Conservation (phyloP, 2,329 filamentous ascomycete species). For the Colletotrichum eremochloae region DNA sequence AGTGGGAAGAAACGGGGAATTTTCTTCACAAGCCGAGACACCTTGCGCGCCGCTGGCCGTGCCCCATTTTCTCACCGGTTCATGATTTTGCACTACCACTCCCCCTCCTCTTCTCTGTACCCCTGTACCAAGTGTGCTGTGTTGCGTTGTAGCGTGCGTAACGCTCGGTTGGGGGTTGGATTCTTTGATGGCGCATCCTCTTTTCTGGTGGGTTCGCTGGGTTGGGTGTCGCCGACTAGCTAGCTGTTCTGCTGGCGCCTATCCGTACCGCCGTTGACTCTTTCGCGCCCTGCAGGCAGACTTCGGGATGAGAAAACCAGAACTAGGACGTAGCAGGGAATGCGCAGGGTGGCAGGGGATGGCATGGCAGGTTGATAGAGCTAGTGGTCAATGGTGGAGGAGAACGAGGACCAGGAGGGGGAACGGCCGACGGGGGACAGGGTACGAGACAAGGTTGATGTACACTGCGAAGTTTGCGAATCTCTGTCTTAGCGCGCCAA, state of each 20-base stretch:
- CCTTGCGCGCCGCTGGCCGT: conserved; percentile 18
- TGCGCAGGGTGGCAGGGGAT: conserved; percentile 22
- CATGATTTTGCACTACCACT: background rate
- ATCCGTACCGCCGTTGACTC: background rate
- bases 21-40: conserved; percentile 38
- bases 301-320: background rate
- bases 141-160: background rate
- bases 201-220: conserved; percentile 13
- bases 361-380: conserved; percentile 10
- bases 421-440: conserved; percentile 15
- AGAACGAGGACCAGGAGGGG: background rate
- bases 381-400: conserved; percentile 11
- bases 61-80: conserved; percentile 6
- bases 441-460: conserved; percentile 13
- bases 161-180: conserved; percentile 27
- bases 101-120: background rate
- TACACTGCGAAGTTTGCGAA: conserved; percentile 10
- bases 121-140: background rate
- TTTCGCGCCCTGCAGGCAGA: conserved; percentile 7
- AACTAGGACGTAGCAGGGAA: conserved; percentile 4
- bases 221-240: conserved; percentile 28
- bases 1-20: conserved; percentile 19
- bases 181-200: background rate
- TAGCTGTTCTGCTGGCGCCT: background rate
- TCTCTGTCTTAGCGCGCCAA: conserved; percentile 31